These are phyloP conservation scores for Chlorella ohadii DNA, from an alignment of 139 green algal genomes.

Conservation along the genomic window DNA sequence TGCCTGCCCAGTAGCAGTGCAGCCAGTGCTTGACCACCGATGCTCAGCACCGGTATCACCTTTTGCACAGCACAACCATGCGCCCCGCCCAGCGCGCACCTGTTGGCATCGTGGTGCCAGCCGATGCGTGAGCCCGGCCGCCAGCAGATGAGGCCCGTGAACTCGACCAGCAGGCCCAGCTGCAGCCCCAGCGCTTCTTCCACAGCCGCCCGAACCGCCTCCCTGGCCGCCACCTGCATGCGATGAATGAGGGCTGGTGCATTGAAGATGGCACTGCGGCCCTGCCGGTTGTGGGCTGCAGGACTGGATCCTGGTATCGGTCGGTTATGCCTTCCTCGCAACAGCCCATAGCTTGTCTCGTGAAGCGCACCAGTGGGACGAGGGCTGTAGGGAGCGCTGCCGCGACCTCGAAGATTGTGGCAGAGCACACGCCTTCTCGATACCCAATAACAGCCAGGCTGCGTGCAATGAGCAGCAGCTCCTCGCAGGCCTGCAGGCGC, in stretches of 20 bases:
- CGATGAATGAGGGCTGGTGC: too few species aligned
- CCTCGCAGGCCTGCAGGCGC: too few species aligned
- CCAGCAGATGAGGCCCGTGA: constrained; percentile 48
- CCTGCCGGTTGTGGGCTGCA: too few species aligned
- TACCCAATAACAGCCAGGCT: constrained; percentile 14
- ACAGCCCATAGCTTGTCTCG: too few species aligned
- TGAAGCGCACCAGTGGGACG: constrained; percentile 3
- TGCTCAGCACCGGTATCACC: too few species aligned
- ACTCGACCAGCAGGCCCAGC: constrained; percentile 41
- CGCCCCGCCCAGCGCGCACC: neutral
- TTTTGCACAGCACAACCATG: neutral
- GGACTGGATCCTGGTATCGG: too few species aligned
- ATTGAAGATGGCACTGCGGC: too few species aligned
- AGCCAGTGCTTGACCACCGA: too few species aligned
- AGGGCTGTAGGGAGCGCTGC: neutral
- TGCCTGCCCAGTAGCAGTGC: too few species aligned
- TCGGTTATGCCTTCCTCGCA: too few species aligned
- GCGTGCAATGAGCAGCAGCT: neutral
- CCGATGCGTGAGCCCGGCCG: constrained; percentile 24
- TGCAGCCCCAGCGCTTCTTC: constrained; percentile 21
- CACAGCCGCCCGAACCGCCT: constrained; percentile 18
- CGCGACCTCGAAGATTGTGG: constrained; percentile 8
- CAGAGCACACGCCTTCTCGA: neutral
- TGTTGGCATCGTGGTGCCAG: constrained; percentile 46
- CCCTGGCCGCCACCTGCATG: constrained; percentile 28